Evolutionary conservation across 2,329 filamentous ascomycete species (phyloP), one percentile per base, ranked within the genome.

Genomic region (Penicillium sp.): DNA sequence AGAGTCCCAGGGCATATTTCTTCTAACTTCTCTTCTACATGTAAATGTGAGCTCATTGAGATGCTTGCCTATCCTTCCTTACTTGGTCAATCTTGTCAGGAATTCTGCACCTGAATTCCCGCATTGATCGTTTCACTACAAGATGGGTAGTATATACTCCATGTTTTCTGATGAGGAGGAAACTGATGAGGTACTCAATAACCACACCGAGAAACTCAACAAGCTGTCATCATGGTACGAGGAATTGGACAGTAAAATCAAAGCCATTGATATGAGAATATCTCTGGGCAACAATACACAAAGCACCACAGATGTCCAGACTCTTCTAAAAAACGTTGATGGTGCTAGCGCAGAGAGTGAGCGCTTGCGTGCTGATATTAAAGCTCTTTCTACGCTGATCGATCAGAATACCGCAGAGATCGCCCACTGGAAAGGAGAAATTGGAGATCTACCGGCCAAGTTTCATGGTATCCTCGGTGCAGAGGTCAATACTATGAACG

Each of bases 181-280:
- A 21, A 21, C 18, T 2, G 18, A 27, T 27, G 9, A 29, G 9
- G 3, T 29, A 1, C 8, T 29, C 29, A 29, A 31, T 3, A 3
- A 1, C 3, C 41, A 21, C 4, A 7, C 6, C 3, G 6, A 45
- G 12, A 0, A 16, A 31, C 6, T 46, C 6, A 1, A 2, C 2
- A 1, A 12, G 8, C 13, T 46, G 3, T 8, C 6, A 21, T 7
- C 18, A 8, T 34, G 44, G 8, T 25, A 15, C 6, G 15, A 12
- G 2, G n/a, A 9, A 25, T n/a, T 25, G 9, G 15, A 13, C 13
- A 25, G 13, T 25, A 31, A 46, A 25, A 46, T 34, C 29, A 23
- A n/a, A 6, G 18, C 13, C 6, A 12, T 46, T 9, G 23, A 46
- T n/a, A 12, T 5, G 4, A 34, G 29, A 1, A 16, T 5, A 23